Percentiles rank a stretch among this genome's conserved stretches.
phyloP scores from a whole-genome alignment of 2,329 filamentous ascomycete genomes.

The Neocucurbitaria cava region DNA sequence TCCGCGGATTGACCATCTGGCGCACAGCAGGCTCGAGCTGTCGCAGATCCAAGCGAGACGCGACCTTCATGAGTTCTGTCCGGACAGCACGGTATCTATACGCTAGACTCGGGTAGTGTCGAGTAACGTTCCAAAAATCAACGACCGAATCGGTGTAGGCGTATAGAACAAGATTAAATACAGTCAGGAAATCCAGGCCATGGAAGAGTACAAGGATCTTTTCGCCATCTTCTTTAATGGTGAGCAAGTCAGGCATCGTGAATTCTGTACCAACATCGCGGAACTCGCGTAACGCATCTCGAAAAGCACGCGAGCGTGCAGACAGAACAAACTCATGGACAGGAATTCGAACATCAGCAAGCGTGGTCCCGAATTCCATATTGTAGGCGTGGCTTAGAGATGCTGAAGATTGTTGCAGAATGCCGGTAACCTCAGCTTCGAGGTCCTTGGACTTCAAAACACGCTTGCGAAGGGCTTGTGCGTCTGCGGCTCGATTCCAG shows the following conservation, averaged over 20 bases:
- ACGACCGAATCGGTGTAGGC: conserved; percentile 80
- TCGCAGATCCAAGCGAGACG: conserved; percentile 71
- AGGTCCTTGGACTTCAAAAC: conserved; percentile 70
- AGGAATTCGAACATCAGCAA: conserved; percentile 75
- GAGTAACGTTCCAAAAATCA: conserved; percentile 85
- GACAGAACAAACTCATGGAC: conserved; percentile 82
- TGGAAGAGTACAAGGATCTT: conserved; percentile 69
- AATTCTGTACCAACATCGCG: conserved; percentile 63
- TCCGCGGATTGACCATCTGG: conserved; percentile 71
- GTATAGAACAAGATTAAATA: conserved; percentile 82
- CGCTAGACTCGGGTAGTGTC: conserved; percentile 68
- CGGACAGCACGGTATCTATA: conserved; percentile 81
- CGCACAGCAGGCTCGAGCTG: conserved; percentile 79
- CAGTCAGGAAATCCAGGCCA: conserved; percentile 75
- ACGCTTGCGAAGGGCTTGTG: conserved; percentile 62
- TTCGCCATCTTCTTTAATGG: conserved; percentile 61
- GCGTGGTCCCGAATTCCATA: conserved; percentile 59
- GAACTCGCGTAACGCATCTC: conserved; percentile 64
- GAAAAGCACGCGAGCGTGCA: conserved; percentile 73
- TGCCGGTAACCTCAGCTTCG: conserved; percentile 65
- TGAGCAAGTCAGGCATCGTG: conserved; percentile 66
- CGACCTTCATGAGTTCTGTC: conserved; percentile 85
- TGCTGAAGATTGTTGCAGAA: conserved; percentile 44
- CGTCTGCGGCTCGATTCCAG: conserved; percentile 56
- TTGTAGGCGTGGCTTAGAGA: conserved; percentile 55